These are phyloP conservation scores for Lodderomyces jiufengensis DNA, from an alignment of 1,139 yeast species.

Conservation along the genomic window DNA sequence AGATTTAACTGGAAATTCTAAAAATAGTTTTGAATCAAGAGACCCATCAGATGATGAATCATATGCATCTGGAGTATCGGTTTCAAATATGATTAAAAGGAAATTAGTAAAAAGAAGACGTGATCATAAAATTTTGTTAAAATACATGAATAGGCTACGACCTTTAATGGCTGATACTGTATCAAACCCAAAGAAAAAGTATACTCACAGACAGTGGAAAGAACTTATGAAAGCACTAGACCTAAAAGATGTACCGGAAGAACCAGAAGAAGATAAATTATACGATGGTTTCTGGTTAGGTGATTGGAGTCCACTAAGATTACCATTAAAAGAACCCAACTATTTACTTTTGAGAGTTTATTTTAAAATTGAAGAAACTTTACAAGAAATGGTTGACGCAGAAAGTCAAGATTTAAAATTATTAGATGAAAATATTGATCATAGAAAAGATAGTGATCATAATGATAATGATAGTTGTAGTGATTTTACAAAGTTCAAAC, in stretches of 20 bases:
- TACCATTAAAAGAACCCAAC: constrained; percentile 64
- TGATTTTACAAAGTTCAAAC: no score
- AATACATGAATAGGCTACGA: constrained; percentile 21
- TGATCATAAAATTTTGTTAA: constrained; percentile 17
- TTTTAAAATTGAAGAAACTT: constrained; percentile 21
- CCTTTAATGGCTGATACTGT: constrained; percentile 31
- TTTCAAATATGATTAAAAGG: no score
- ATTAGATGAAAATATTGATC: no score
- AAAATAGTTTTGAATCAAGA: not conserved
- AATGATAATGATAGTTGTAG: constrained; percentile 4
- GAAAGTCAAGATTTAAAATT: constrained; percentile 13
- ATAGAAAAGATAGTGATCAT: not conserved
- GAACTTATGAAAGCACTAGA: constrained; percentile 20
- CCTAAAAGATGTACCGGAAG: constrained; percentile 1
- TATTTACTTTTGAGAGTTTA: constrained; percentile 51
- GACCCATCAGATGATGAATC: not conserved
- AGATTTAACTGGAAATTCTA: not conserved
- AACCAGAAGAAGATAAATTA: not conserved
- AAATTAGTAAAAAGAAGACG: constrained; percentile 11
- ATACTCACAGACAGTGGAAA: constrained; percentile 32
- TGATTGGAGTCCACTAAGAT: constrained; percentile 60
- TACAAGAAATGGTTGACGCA: constrained; percentile 17
- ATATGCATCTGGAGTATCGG: not conserved
- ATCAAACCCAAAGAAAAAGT: constrained; percentile 29
- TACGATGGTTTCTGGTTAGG: constrained; percentile 46